These are phyloP conservation scores for Corchorus capsularis DNA, from an alignment of 345 rosid genomes.

Conservation along the genomic window DNA sequence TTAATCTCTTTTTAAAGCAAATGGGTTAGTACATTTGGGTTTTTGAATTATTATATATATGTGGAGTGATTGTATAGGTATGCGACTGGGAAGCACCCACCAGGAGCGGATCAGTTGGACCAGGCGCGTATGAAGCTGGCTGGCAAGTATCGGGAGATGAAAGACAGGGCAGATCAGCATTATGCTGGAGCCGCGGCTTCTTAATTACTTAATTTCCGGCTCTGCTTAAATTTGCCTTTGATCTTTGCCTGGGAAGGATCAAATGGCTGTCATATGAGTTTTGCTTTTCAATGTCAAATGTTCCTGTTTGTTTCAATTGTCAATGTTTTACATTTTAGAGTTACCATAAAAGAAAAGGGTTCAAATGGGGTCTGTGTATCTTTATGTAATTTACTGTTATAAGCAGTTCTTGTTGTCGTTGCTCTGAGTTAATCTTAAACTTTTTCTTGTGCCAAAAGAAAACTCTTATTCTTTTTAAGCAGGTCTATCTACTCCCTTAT, in stretches of 20 bases:
- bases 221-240: background rate
- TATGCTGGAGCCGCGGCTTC: slow-evolving; percentile 26
- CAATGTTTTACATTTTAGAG: background rate
- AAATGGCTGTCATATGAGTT: background rate
- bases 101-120: slow-evolving; percentile 66
- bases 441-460: background rate
- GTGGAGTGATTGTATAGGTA: slow-evolving; percentile 45
- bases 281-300: background rate
- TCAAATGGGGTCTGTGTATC: background rate
- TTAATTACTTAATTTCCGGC: background rate
- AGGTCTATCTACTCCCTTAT: too few species aligned
- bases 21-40: background rate
- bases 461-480: background rate
- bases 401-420: background rate
- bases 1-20: background rate
- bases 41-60: background rate
- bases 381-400: background rate
- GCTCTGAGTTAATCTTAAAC: background rate
- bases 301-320: background rate
- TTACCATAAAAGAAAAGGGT: background rate
- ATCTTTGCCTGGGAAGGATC: background rate
- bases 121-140: slow-evolving; percentile 68
- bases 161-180: slow-evolving; percentile 63
- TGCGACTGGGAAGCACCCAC: slow-evolving; percentile 70
- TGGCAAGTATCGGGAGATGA: slow-evolving; percentile 70